Base-by-base conservation (phyloP, 139 green algal species). In the Chlamydomonas sp. region DNA sequence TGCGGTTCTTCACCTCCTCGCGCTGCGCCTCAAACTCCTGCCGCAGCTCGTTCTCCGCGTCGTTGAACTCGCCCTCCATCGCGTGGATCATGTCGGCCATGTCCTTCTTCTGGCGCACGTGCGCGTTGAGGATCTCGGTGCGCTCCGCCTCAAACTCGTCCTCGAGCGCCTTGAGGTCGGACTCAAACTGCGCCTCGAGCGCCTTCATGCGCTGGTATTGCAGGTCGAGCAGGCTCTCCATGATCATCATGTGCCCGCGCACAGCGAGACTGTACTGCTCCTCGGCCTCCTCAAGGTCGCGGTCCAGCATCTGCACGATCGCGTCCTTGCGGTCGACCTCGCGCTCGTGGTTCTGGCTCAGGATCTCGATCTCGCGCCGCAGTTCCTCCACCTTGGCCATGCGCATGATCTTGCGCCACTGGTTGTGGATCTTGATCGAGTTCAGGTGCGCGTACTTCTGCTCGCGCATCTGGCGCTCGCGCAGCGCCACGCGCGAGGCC, bases 381-480 rank as follows among this genome's bases (percentile, higher is more conserved):
- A 96, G 85, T 66, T 93, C 90, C 72, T 94, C 88, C 68, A 86
- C 85, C 76, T 96, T 96, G 31, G 88, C 84, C 80, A 87, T 81
- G 30, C 90, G 85, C 87, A 92, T 93, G 63, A 93, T 90, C 70
- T 90, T 88, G 58, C 88, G 83, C 90, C 90, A 96, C 59, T 94
- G 84, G 58, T 89, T 92, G 76, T 96, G 85, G 47, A 96, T 91
- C 71, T 92, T 96, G 39, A 89, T 84, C 30, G 67, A 72, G 72
- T 93, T 92, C 48, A 92, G 72, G 65, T 83, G 79, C 0, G 84
- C 83, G 70, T 88, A 89, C 28, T 71, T 62, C 80, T 93, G 80
- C 81, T 93, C 88, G 0, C 80, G 73, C 30, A 86, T 47, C 73
- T 84, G 77, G 31, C 74, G 67, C 71, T 81, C 74, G 0, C 79